Conservation (phyloP, 352 stramenopile species). For the Albugo candida region DNA sequence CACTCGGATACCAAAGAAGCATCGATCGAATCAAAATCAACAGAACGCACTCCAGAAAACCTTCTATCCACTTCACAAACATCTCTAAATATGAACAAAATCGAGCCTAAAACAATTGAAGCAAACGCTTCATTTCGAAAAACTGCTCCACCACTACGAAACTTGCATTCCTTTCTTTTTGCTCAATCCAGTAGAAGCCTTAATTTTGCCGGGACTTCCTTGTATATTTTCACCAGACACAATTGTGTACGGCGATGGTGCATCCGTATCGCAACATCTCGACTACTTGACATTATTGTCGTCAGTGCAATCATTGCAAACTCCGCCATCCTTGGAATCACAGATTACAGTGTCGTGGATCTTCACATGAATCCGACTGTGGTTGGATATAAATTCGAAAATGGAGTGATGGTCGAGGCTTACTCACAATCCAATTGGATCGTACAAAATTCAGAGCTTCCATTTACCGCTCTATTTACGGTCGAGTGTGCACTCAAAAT, state of each 20-base stretch:
- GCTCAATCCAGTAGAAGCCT: too few relatives aligned
- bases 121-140: too few relatives aligned
- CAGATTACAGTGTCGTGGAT: slow-evolving; percentile 65
- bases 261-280: slow-evolving; percentile 25
- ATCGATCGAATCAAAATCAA: too few relatives aligned
- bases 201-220: too few relatives aligned
- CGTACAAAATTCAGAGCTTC: slow-evolving; percentile 46
- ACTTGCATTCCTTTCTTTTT: too few relatives aligned
- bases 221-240: too few relatives aligned
- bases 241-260: slow-evolving; percentile 6
- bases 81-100: too few relatives aligned
- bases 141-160: too few relatives aligned
- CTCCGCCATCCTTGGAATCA: slow-evolving; percentile 71
- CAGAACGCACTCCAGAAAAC: too few relatives aligned
- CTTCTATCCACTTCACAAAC: too few relatives aligned
- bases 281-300: slow-evolving; percentile 73
- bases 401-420: slow-evolving; percentile 16
- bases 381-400: slow-evolving; percentile 14
- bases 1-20: too few relatives aligned
- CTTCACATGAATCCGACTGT: slow-evolving; percentile 36
- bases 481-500: slow-evolving; percentile 83
- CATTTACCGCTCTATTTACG: slow-evolving; percentile 80
- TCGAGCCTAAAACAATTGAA: too few relatives aligned
- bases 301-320: slow-evolving; percentile 72
- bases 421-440: slow-evolving; percentile 34